A percentile compares a stretch with the other conserved stretches of the same genome.
Conservation (phyloP, 2,329 filamentous ascomycete species). For the Shiraia bambusicola region DNA sequence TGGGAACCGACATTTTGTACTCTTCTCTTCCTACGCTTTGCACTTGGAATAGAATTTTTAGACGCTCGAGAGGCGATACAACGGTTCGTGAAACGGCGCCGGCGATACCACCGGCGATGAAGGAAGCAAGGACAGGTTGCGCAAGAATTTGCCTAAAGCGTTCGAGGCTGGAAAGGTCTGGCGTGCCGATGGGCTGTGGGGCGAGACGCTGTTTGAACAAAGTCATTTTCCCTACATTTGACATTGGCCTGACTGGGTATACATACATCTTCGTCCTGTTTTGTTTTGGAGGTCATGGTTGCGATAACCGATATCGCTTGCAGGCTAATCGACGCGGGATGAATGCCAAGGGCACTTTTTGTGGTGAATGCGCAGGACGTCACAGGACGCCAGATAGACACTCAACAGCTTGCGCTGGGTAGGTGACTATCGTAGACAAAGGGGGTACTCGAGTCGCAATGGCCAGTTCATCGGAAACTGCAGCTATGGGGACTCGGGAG, state of each 20-base stretch:
- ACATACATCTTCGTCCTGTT: constrained; percentile 28
- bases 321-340: constrained; percentile 18
- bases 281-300: constrained; percentile 23
- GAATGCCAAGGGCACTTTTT: constrained; percentile 21
- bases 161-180: constrained; percentile 24
- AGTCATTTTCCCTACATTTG: background rate
- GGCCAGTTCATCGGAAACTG: constrained; percentile 36
- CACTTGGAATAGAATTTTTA: constrained; percentile 97
- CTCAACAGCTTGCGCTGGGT: constrained; percentile 14
- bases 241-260: background rate
- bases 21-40: constrained; percentile 88
- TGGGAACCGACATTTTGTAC: constrained; percentile 88
- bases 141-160: constrained; percentile 55
- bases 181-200: constrained; percentile 17
- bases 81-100: constrained; percentile 97
- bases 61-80: constrained; percentile 89
- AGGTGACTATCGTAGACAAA: constrained; percentile 26
- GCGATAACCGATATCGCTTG: constrained; percentile 10
- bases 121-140: constrained; percentile 85
- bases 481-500: constrained; percentile 7
- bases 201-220: background rate
- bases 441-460: constrained; percentile 19
- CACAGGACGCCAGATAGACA: background rate
- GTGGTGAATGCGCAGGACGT: constrained; percentile 7
- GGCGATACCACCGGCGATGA: constrained; percentile 89